Base-by-base conservation (phyloP, 2,329 filamentous ascomycete species). In the Pseudopyrenochaeta lycopersici region DNA sequence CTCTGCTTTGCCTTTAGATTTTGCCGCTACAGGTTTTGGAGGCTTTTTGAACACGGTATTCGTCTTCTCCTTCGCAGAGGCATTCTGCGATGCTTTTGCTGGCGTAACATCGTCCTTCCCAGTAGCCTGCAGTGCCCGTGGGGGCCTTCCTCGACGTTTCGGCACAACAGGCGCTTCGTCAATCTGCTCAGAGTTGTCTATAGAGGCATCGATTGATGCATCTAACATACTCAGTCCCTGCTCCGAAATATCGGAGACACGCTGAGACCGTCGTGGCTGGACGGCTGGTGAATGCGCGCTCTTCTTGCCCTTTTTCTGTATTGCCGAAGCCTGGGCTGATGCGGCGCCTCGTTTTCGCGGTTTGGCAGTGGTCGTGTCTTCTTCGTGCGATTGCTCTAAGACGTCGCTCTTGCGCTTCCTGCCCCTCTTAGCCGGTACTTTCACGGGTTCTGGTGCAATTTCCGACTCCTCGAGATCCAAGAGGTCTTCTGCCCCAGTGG, bases 361-460 rank as follows among this genome's bases (percentile, higher is more conserved):
- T 36, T 64, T 61, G 15, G 52, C 40, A 32, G 62, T 23, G 7
- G 43, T 49, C 18, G 61, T 35, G 38, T 63, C 59, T 7, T 64
- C 66, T 32, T 60, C 59, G 5, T 55, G 51, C n/a, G 57, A 39
- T 7, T 51, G 36, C 17, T 68, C 63, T 10, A 65, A 35, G 3
- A 51, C 60, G 42, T 70, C 61, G 46, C 67, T 70, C 55, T 70
- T 74, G 15, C 68, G 60, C 58, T 70, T 74, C 47, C 66, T 64
- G 21, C 67, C 64, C 33, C 62, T 63, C 45, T 68, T 72, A 7
- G 47, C 59, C 18, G 64, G 61, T 33, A 67, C 51, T 41, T 72
- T 64, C 10, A 56, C 55, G 5, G 68, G 64, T 9, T 70, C 70
- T 38, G 59, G 55, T 9, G 60, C 63, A 3, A 66, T 56, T 48